Conservation (phyloP, 768 basidiomycete genomes). For the Russula griseocarnosa region DNA sequence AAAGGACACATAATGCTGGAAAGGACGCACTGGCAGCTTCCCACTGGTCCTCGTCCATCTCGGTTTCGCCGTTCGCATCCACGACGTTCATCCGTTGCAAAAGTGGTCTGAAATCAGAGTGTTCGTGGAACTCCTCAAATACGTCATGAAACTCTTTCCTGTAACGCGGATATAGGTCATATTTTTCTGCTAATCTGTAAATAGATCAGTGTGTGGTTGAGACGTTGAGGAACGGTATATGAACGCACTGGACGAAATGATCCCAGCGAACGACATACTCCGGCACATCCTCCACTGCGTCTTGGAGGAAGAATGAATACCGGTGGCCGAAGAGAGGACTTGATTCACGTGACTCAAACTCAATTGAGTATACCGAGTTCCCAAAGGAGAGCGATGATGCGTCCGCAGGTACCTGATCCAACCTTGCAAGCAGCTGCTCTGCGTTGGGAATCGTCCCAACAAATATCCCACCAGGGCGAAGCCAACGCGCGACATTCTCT, state of each 20-base stretch:
- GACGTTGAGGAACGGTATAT: conserved; percentile 10
- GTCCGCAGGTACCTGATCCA: conserved; percentile 66
- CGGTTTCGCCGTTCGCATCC: conserved; percentile 76
- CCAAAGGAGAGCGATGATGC: conserved; percentile 75
- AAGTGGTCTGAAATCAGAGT: conserved; percentile 77
- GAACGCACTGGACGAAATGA: conserved; percentile 73
- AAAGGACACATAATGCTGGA: background rate
- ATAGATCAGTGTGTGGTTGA: background rate
- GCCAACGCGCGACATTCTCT: conserved; percentile 75
- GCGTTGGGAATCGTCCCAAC: conserved; percentile 97
- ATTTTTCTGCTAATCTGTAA: conserved; percentile 76
- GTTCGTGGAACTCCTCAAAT: conserved; percentile 73
- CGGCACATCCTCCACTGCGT: conserved; percentile 95
- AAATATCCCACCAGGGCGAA: conserved; percentile 84
- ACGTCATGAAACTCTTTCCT: conserved; percentile 89
- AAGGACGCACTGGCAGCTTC: conserved; percentile 89
- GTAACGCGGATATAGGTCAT: conserved; percentile 68
- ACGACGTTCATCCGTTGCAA: conserved; percentile 91
- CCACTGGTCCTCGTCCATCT: conserved; percentile 96
- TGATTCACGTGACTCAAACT: conserved; percentile 68
- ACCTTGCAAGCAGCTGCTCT: conserved; percentile 65
- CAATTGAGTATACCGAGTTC: conserved; percentile 85
- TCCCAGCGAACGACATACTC: conserved; percentile 98
- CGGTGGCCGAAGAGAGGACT: conserved; percentile 79
- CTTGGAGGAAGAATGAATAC: conserved; percentile 89